Conservation (phyloP, 2,329 filamentous ascomycete species). For the Paraconiothyrium brasiliense region DNA sequence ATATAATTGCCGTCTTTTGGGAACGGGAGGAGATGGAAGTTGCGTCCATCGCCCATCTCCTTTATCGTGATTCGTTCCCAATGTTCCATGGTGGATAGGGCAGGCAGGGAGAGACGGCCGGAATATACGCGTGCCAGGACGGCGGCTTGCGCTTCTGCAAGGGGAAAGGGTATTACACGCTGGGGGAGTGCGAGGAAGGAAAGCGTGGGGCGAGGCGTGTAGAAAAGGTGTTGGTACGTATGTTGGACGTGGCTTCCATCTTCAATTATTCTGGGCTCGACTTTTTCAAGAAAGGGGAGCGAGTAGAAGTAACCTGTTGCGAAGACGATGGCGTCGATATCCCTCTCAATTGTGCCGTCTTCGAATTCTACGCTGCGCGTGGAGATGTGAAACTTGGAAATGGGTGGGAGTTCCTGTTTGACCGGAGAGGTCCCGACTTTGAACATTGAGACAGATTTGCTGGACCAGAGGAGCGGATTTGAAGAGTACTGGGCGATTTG, state of each 20-base stretch:
- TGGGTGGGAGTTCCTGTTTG: conserved; percentile 67
- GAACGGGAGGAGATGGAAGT: conserved; percentile 65
- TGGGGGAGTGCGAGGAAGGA: conserved; percentile 80
- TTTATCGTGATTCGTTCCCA: conserved; percentile 67
- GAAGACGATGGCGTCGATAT: conserved; percentile 82
- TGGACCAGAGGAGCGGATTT: conserved; percentile 64
- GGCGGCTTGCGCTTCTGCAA: conserved; percentile 81
- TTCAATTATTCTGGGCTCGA: conserved; percentile 67
- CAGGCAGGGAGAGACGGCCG: conserved; percentile 72
- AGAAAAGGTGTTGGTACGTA: conserved; percentile 82
- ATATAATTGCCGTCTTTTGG: conserved; percentile 75
- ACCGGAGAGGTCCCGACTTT: conserved; percentile 47
- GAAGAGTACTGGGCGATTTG: conserved; percentile 74
- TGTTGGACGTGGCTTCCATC: conserved; percentile 75
- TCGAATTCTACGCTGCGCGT: conserved; percentile 71
- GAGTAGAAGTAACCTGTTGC: conserved; percentile 91
- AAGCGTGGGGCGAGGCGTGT: conserved; percentile 78
- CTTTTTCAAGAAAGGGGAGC: conserved; percentile 74
- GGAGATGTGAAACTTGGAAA: conserved; percentile 63
- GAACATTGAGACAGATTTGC: conserved; percentile 28
- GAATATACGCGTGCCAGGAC: conserved; percentile 81
- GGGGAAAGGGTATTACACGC: conserved; percentile 86
- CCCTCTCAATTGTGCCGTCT: conserved; percentile 70
- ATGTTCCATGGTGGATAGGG: conserved; percentile 68
- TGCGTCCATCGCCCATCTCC: conserved; percentile 57